Evolutionary conservation across 768 basidiomycete genomes (phyloP), one percentile per base, ranked within the genome.

Genomic region (Calvatia gigantea): DNA sequence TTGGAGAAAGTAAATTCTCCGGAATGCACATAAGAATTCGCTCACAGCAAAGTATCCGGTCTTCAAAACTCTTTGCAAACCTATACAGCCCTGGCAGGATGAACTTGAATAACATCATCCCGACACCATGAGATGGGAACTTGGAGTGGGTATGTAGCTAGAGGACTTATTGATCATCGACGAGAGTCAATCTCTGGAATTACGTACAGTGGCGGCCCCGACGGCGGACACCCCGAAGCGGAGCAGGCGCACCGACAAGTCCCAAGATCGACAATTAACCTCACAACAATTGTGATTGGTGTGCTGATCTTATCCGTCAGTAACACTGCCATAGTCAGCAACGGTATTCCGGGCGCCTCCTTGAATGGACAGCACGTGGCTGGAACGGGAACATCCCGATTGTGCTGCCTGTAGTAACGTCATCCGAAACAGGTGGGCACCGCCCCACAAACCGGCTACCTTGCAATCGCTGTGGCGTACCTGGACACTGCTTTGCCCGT

Each of bases 401-500:
- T 62, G 51, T 12, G 25, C 21, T 46, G 48, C 49, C 54, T 39
- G 38, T 48, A 29, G 44, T 38, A 25, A 54, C 52, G 45, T 55
- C 54, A 55, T 50, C 31, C 12, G 41, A 58, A 42, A 33, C 65
- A 64, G 61, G 62, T 60, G 59, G 55, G 62, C 67, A 70, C 63
- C 67, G 67, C 52, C 33, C 29, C 70, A 61, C 57, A 32, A 41
- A 43, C 58, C 61, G 61, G 60, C 48, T 51, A 58, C 43, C 46
- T 49, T 61, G 60, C 39, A 56, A 58, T 60, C 56, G 47, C 57
- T 51, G 41, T 58, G 41, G 51, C 57, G 63, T 66, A 56, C 64
- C 67, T 69, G 60, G 41, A 63, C 72, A 73, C 70, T 60, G 72
- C 70, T 58, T 70, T 64, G 46, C 31, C 44, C 42, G 21, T 58